phyloP scores from a whole-genome alignment of 192 early-diverging fungal species.

The Phlyctochytrium arcticum region DNA sequence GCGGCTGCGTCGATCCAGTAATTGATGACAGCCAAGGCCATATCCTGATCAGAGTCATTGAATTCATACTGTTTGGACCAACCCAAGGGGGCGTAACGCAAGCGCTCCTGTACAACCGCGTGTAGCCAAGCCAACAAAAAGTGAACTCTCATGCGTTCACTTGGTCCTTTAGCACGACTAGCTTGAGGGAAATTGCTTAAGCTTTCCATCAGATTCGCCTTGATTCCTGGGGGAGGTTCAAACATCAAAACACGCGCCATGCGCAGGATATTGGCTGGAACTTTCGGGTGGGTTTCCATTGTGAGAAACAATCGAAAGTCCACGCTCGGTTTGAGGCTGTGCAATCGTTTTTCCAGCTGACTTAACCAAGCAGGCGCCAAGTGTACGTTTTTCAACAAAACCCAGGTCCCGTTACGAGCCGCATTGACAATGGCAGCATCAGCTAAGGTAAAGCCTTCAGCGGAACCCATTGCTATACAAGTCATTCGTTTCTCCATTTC shows the following conservation, averaged over 20 bases:
- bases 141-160: conserved; percentile 83
- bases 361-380: conserved; percentile 89
- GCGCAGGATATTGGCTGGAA: conserved; percentile 88
- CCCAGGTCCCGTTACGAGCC: conserved; percentile 84
- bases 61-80: conserved; percentile 99
- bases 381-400: conserved; percentile 99
- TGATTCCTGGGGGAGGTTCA: conserved; percentile 94
- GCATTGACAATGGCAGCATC: conserved; percentile 85
- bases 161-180: conserved; percentile 63
- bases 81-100: conserved; percentile 94
- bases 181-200: conserved; percentile 65
- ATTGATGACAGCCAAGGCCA: conserved; percentile 84
- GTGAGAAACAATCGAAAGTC: conserved; percentile 96
- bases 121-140: conserved; percentile 98
- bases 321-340: conserved; percentile 72
- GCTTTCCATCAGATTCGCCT: conserved; percentile 84
- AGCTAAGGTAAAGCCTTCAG: conserved; percentile 86
- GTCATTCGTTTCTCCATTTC: conserved; percentile 56
- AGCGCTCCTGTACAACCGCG: conserved; percentile 88
- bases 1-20: conserved; percentile 83
- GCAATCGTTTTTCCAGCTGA: conserved; percentile 92
- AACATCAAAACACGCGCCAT: conserved; percentile 90
- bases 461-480: conserved; percentile 96
- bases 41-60: conserved; percentile 95
- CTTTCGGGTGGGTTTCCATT: conserved; percentile 95